Percentiles rank a stretch among this genome's conserved stretches.
Evolutionary conservation across 2,329 filamentous ascomycete species (phyloP).

Genomic region (Peltaster fructicola): DNA sequence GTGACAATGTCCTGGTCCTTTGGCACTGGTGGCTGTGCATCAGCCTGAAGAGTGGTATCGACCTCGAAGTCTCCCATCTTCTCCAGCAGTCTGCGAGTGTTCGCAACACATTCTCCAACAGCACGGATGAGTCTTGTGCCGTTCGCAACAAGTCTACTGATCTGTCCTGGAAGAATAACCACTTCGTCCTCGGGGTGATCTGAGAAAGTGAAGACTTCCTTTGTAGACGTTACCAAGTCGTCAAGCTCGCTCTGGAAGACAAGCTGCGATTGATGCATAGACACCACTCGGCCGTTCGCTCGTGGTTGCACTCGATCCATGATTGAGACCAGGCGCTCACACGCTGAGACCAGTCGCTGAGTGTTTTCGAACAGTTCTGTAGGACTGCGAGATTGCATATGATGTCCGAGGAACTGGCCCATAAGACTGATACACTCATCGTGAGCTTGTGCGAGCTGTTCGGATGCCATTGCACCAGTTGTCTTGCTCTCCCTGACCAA

Average conservation of each 20-base stretch:
- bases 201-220: slow-evolving; percentile 55
- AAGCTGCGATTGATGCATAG: slow-evolving; percentile 50
- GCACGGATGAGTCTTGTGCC: slow-evolving; percentile 41
- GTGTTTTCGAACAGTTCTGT: slow-evolving; percentile 69
- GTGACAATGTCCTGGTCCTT: too few relatives aligned
- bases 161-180: slow-evolving; percentile 49
- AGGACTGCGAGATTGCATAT: slow-evolving; percentile 81
- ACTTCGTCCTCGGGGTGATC: slow-evolving; percentile 55
- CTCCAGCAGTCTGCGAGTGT: slow-evolving; percentile 71
- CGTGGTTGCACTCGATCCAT: slow-evolving; percentile 70
- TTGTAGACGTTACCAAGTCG: slow-evolving; percentile 63
- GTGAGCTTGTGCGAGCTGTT: slow-evolving; percentile 61
- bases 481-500: slow-evolving; percentile 9
- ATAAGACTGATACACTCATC: slow-evolving; percentile 81
- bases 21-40: too few relatives aligned
- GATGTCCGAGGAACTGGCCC: slow-evolving; percentile 83
- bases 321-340: slow-evolving; percentile 59
- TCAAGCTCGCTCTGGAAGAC: slow-evolving; percentile 66
- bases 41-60: slow-evolving; percentile 4
- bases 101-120: slow-evolving; percentile 78
- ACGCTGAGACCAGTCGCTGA: slow-evolving; percentile 66
- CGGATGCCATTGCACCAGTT: slow-evolving; percentile 57
- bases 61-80: slow-evolving; percentile 36
- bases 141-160: slow-evolving; percentile 12
- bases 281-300: slow-evolving; percentile 48